Base-by-base conservation (phyloP, 2,329 filamentous ascomycete genomes). In the Fusarium sp. region DNA sequence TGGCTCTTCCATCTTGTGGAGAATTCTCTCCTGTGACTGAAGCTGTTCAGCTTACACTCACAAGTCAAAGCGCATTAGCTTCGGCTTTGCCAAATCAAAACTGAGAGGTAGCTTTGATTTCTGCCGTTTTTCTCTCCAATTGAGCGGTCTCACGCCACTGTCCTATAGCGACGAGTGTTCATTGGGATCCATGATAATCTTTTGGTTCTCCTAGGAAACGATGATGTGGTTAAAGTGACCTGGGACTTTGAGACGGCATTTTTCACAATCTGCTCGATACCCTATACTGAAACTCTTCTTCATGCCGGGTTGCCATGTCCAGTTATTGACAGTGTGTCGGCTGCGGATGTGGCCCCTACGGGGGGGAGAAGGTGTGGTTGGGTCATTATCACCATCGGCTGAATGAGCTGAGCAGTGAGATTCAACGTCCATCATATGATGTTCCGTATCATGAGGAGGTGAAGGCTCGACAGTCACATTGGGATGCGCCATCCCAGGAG, bases 181-280 rank as follows among this genome's bases (percentile, higher is more conserved):
- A 20, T 52, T 35, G n/a, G 71, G 71, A 47, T 77, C 74, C 32
- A 75, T 53, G 35, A 79, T 56, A 56, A 62, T 68, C 26, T 63
- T 73, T 51, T 65, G 55, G 22, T 75, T 73, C 26, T 73, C 67
- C 82, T 87, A 89, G 47, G 86, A 87, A 72, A 89, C 84, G 67
- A 93, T 88, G 62, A 94, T 92, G 78, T 94, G 92, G 74, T 91
- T 93, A 75, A 93, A 94, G 76, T 94, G 92, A 2, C 92, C 92
- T 0, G 92, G 91, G 9, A 93, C 90, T 75, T 89, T 91, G 75
- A 87, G 83, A 44, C 85, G 86, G 79, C 92, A 94, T 78, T 93
- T 93, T 64, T 93, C 91, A 75, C 92, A 94, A 77, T 93, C 91
- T 14, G 89, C 85, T 66, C 91, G 83, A 79, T 90, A 94, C 50